These are phyloP conservation scores for Geotrichum aggregatum DNA, from an alignment of 1,139 yeast species.

Conservation along the genomic window DNA sequence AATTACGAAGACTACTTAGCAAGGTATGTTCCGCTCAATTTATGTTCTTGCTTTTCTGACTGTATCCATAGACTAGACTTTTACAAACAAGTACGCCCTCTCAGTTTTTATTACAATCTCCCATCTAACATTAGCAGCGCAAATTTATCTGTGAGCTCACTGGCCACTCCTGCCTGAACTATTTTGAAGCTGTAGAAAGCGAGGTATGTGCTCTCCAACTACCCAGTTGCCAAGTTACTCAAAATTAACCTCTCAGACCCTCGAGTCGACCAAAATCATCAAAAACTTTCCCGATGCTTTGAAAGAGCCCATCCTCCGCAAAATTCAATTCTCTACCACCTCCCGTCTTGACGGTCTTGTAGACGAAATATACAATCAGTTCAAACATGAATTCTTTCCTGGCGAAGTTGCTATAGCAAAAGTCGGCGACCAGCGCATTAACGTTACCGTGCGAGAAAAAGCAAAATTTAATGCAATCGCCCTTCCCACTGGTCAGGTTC, in stretches of 20 bases:
- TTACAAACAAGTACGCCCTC: constrained; percentile 32
- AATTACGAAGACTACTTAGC: constrained; percentile 69
- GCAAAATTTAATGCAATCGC: constrained; percentile 40
- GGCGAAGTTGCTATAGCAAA: constrained; percentile 74
- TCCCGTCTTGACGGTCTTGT: constrained; percentile 82
- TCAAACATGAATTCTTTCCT: constrained; percentile 83
- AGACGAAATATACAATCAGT: constrained; percentile 66
- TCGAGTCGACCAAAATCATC: constrained; percentile 55
- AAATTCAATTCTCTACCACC: constrained; percentile 76
- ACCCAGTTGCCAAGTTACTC: neutral
- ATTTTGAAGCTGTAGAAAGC: constrained; percentile 78
- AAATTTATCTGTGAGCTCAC: constrained; percentile 94
- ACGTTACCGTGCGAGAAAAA: constrained; percentile 58
- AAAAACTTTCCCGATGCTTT: constrained; percentile 83
- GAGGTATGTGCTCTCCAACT: constrained; percentile 42
- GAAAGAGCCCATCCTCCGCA: constrained; percentile 83
- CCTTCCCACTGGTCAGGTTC: constrained; percentile 45
- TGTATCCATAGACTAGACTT: no score
- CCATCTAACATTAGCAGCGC: constrained; percentile 41
- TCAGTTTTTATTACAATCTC: neutral
- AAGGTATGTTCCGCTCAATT: constrained; percentile 26
- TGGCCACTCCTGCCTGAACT: constrained; percentile 87
- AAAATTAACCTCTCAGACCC: constrained; percentile 18
- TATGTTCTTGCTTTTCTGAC: no score
- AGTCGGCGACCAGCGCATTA: constrained; percentile 43